Evolutionary conservation across 2,329 filamentous ascomycete genomes (phyloP).

Genomic region (Colletotrichum neosansevieriae): DNA sequence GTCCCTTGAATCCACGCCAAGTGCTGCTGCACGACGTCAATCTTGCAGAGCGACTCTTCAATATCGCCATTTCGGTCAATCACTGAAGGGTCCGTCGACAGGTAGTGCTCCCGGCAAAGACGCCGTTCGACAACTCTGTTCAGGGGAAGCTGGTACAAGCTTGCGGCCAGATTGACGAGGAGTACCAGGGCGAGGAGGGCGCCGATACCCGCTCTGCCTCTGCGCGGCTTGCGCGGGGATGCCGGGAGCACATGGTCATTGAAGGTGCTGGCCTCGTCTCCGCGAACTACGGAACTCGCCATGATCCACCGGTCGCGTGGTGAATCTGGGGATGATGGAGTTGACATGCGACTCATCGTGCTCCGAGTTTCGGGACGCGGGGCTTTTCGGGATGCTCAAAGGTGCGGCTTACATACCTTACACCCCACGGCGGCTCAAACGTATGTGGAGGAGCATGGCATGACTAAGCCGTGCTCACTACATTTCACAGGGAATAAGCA

Average conservation of each 20-base stretch:
- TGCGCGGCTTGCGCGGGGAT: background rate
- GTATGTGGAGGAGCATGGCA: too few relatives aligned
- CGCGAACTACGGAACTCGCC: background rate
- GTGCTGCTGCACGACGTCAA: conserved; percentile 61
- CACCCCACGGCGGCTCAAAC: too few relatives aligned
- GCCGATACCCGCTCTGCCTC: conserved; percentile 36
- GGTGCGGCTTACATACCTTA: too few relatives aligned
- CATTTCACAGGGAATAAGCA: too few relatives aligned
- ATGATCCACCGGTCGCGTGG: conserved; percentile 9
- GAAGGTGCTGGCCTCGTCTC: background rate
- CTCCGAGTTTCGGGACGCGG: background rate
- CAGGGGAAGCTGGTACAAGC: conserved; percentile 61
- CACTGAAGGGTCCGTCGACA: conserved; percentile 50
- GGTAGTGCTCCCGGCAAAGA: conserved; percentile 64
- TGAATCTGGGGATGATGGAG: conserved; percentile 15
- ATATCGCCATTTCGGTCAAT: conserved; percentile 52
- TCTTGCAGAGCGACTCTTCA: conserved; percentile 66
- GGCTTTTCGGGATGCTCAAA: conserved; percentile 2
- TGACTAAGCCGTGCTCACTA: background rate
- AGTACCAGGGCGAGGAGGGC: conserved; percentile 56
- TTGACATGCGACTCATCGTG: background rate
- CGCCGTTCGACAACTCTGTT: conserved; percentile 60
- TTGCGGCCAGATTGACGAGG: conserved; percentile 60
- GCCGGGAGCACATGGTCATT: background rate
- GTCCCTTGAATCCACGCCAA: conserved; percentile 65